Conservation (phyloP, 164 flowering plant genomes). For the Chimonanthus praecox region DNA sequence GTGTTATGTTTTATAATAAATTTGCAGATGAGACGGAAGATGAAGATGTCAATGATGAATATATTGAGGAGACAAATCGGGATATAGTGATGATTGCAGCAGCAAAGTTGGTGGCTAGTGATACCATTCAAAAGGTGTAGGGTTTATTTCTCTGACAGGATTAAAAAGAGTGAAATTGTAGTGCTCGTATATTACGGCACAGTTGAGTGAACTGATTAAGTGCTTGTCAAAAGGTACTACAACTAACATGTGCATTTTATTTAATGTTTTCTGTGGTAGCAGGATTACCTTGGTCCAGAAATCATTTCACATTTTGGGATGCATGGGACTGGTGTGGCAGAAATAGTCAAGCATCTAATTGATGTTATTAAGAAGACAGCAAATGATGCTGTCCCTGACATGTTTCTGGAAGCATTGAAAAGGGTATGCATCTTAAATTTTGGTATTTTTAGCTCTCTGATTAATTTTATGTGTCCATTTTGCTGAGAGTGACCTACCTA, state of each 20-base stretch:
- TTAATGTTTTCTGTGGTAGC: conserved; percentile 17
- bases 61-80: conserved; percentile 81
- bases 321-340: conserved; percentile 82
- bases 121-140: conserved; percentile 71
- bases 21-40: conserved; percentile 82
- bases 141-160: conserved; percentile 2
- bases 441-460: neutral
- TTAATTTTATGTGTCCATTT: neutral
- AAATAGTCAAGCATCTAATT: conserved; percentile 77
- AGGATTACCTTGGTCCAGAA: conserved; percentile 88
- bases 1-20: neutral
- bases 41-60: conserved; percentile 78
- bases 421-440: conserved; percentile 38
- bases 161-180: too few relatives aligned
- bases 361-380: conserved; percentile 57
- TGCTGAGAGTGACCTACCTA: neutral
- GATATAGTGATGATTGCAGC: conserved; percentile 87
- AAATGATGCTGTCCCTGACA: conserved; percentile 44
- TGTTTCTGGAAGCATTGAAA: conserved; percentile 76
- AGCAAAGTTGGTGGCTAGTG: conserved; percentile 69
- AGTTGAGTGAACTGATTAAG: neutral
- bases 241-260: neutral
- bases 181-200: neutral
- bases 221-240: neutral
- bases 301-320: conserved; percentile 79